Evolutionary conservation across 176 grass and related monocot species (phyloP), one percentile per base, ranked within the genome.

Genomic region (Paspalum notatum): DNA sequence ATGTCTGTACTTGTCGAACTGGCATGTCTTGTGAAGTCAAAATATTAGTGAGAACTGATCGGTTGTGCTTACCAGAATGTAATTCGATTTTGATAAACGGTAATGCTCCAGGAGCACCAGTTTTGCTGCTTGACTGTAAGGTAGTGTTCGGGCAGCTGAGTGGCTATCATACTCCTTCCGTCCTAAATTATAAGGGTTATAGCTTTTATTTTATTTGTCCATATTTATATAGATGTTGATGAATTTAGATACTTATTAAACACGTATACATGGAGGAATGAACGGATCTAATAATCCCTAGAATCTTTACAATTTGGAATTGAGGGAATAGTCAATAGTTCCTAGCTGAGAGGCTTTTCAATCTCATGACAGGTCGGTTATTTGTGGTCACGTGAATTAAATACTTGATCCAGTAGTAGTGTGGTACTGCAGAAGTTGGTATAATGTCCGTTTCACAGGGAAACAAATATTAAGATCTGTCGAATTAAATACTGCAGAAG

Each of bases 1-100:
- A 14, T 70, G 40, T 21, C 47, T 80, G 39, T 55, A 38, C 17
- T 44, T 20, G 66, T 76, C 65, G 64, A 62, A 72, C 49, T n/a
- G 5, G 44, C n/a, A 24, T 61, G 6, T 9, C 17, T 70, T 62
- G 8, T 83, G 39, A 13, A 79, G 58, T 74, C 14, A 16, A 72
- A 78, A 74, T 18, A 46, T 46, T 46, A 61, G 7, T 7, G 60
- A 2, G 10, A 42, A 72, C 14, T 56, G 5, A 52, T 72, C 55
- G 9, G 56, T 55, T 87, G 65, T 71, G 62, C 71, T 45, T 55
- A 76, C 32, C 3, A 48, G 9, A 47, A 12, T 21, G 40, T 27
- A 38, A 61, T 32, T 64, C 11, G 4, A 68, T 51, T 15, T 41
- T 79, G 18, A 26, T 59, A 40, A 56, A 66, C 59, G 18, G 10